Base-by-base conservation (phyloP, 768 basidiomycete species). In the Russula sp. region DNA sequence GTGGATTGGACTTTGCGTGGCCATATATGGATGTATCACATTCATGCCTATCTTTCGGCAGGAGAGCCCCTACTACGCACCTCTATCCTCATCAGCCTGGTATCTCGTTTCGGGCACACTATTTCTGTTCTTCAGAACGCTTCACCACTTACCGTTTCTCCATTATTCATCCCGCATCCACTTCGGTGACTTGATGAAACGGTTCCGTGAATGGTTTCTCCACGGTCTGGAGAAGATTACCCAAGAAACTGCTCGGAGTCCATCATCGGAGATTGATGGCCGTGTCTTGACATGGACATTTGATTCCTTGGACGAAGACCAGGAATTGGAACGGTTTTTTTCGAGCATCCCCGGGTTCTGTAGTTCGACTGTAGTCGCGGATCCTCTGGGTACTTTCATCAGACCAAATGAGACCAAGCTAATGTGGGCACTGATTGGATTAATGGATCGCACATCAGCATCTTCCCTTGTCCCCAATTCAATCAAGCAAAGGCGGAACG, bases 261-360 rank as follows among this genome's bases (percentile, higher is more conserved):
- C 43, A 36, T 11, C 47, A 20, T 43, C 41, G 18, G 41, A 29
- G 34, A 51, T 50, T 4, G 60, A 56, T 36, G 35, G 41, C 34
- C 48, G 48, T 9, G n/a, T 49, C 0, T 38, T 61, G 25, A 20
- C 18, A 3, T 51, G 29, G 55, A 61, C 48, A 22, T 41, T 61
- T 22, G 9, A 46, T 25, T 49, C 53, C 2, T 36, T 56, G 32
- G 32, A 56, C 11, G 20, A 55, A 7, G 60, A 61, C 11, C 9
- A 36, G 1, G 59, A 60, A 35, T 34, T 60, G 7, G 59, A 60
- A 25, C 35, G 35, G 3, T 60, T 60, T 35, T 60, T 60, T 41
- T 32, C 51, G 8, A 8, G 42, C 14, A 18, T 51, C 16, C 43
- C 51, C 2, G 13, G 51, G 25, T 29, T 45, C 16, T 59, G 51